Evolutionary conservation across 140 eudicot genomes (phyloP).

Genomic region (Ambrosia hybrid): DNA sequence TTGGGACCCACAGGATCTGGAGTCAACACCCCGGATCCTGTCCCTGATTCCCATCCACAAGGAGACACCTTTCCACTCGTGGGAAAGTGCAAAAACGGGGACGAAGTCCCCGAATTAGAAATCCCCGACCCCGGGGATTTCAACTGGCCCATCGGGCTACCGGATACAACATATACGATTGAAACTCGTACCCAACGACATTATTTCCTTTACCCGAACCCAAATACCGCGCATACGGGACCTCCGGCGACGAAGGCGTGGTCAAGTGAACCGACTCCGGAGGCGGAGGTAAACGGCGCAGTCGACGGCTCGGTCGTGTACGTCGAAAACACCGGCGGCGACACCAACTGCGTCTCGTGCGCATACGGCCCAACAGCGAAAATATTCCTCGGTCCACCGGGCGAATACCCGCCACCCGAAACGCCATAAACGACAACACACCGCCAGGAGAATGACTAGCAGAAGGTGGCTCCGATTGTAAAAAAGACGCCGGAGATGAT

Average conservation of each 20-base stretch:
- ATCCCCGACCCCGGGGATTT: slow-evolving; percentile 83
- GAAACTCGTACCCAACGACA: slow-evolving; percentile 69
- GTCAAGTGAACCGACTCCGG: slow-evolving; percentile 85
- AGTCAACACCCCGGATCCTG: slow-evolving; percentile 53
- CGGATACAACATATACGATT: slow-evolving; percentile 80
- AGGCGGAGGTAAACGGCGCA: slow-evolving; percentile 96
- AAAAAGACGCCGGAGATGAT: slow-evolving; percentile 40
- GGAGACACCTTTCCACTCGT: slow-evolving; percentile 42
- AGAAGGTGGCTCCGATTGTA: slow-evolving; percentile 37
- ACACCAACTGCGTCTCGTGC: slow-evolving; percentile 81
- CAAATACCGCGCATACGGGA: slow-evolving; percentile 86
- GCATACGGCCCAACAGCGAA: slow-evolving; percentile 89
- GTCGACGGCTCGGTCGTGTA: slow-evolving; percentile 93
- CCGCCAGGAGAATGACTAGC: slow-evolving; percentile 39
- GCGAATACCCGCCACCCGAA: slow-evolving; percentile 77
- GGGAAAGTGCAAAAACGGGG: slow-evolving; percentile 65
- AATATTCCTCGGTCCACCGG: slow-evolving; percentile 67
- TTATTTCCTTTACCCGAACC: slow-evolving; percentile 57
- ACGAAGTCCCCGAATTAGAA: slow-evolving; percentile 80
- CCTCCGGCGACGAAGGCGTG: slow-evolving; percentile 97
- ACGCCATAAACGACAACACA: slow-evolving; percentile 48
- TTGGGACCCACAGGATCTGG: slow-evolving; percentile 47
- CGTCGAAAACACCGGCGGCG: slow-evolving; percentile 87
- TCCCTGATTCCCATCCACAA: slow-evolving; percentile 39
- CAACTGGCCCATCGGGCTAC: slow-evolving; percentile 87